A percentile compares a stretch with the other conserved stretches of the same genome.
Conservation (phyloP, 352 stramenopile genomes). For the Phytophthora uliginosa region DNA sequence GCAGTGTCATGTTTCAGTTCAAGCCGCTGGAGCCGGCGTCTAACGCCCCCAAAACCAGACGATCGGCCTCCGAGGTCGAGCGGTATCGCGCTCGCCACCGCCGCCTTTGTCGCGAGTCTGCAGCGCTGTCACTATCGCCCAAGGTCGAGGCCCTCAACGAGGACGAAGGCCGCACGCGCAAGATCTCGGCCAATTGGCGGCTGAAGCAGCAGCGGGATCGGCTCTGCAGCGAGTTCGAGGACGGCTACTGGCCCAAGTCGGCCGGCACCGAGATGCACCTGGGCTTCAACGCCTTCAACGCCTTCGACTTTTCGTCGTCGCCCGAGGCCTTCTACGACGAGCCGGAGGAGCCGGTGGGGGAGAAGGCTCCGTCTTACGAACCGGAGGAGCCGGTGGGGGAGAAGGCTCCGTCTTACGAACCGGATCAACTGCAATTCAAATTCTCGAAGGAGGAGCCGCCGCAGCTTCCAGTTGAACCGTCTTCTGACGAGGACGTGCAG, state of each 20-base stretch:
- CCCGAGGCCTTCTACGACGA: slow-evolving; percentile 49
- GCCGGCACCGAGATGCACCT: slow-evolving; percentile 42
- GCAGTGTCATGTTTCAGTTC: slow-evolving; percentile 22
- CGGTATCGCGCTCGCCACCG: slow-evolving; percentile 48
- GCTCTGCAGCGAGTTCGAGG: slow-evolving; percentile 23
- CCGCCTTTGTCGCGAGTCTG: slow-evolving; percentile 31
- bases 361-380: neutral
- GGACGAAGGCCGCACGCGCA: slow-evolving; percentile 43
- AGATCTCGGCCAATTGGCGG: slow-evolving; percentile 38
- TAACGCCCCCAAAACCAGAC: neutral
- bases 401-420: neutral
- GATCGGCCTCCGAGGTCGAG: slow-evolving; percentile 44
- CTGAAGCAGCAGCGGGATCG: slow-evolving; percentile 28
- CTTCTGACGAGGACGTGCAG: slow-evolving; percentile 8
- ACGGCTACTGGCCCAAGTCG: slow-evolving; percentile 29
- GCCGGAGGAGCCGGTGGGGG: neutral
- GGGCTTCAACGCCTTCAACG: slow-evolving; percentile 61
- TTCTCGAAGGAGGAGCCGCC: neutral
- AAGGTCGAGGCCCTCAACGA: slow-evolving; percentile 20
- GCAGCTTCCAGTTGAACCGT: neutral
- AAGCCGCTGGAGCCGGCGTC: neutral
- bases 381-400: neutral
- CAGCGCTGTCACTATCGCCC: neutral
- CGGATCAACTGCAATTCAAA: neutral
- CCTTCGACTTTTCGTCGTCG: slow-evolving; percentile 54